Evolutionary conservation across 208 protist genomes (phyloP), one percentile per base, ranked within the genome.

Genomic region (Spironucleus salmonicida): DNA sequence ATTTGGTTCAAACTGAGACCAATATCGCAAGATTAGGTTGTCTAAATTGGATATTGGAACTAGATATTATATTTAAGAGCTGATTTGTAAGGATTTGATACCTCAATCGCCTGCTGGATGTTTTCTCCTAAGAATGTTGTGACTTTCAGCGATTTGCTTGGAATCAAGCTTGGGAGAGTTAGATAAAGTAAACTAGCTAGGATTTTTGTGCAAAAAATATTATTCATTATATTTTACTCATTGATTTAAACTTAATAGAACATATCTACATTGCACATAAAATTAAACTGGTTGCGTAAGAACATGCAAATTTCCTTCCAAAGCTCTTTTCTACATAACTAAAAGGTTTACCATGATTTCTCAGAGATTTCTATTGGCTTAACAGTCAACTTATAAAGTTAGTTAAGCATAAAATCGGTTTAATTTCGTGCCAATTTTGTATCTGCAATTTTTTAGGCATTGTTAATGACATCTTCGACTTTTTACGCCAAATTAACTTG

Each of bases 171-270:
- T 30, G 61, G 61, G 15, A 67, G 61, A 38, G 35, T 34, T 30
- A 39, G 61, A 34, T 67, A 67, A 34, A 67, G 61, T 19, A 67
- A 30, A 38, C 26, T 67, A 13, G 61, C 61, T 23, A 67, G 61
- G 35, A 67, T n/a, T 30, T 67, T n/a, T n/a, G n/a, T n/a, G n/a
- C n/a, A n/a, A n/a, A n/a, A n/a, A n/a, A n/a, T n/a, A n/a, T n/a
- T n/a, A n/a, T n/a, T n/a, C n/a, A n/a, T n/a, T n/a, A n/a, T n/a
- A n/a, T n/a, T n/a, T n/a, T n/a, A n/a, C n/a, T n/a, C n/a, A n/a
- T n/a, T n/a, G n/a, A n/a, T n/a, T n/a, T n/a, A n/a, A n/a, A n/a
- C n/a, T n/a, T n/a, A n/a, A n/a, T n/a, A n/a, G n/a, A n/a, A n/a
- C n/a, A n/a, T n/a, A n/a, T n/a, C n/a, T n/a, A n/a, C n/a, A n/a